Conservation (phyloP, 352 stramenopile genomes). For the Globisporangium parvum region DNA sequence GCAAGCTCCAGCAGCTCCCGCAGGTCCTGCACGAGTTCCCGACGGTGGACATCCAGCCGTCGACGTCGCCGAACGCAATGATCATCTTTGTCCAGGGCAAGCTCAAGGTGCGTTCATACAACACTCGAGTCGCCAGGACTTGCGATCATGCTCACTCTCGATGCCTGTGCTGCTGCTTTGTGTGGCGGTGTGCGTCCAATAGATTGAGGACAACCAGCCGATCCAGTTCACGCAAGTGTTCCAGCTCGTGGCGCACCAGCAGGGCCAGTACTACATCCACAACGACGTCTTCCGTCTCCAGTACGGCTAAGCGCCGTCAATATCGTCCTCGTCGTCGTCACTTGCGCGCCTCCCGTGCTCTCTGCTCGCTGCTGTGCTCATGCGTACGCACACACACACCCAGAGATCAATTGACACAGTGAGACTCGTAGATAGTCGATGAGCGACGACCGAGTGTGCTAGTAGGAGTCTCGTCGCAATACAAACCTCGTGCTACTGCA, state of each 20-base stretch:
- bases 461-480: no score
- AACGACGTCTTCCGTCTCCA: conserved; percentile 98
- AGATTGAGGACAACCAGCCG: conserved; percentile 92
- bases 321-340: no score
- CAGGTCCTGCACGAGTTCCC: conserved; percentile 76
- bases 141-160: background rate
- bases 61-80: conserved; percentile 85
- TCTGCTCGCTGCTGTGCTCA: no score
- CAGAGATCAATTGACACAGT: no score
- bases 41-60: conserved; percentile 92
- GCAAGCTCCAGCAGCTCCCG: conserved; percentile 80
- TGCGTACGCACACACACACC: no score
- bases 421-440: no score
- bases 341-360: no score
- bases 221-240: conserved; percentile 98
- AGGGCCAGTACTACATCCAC: conserved; percentile 95
- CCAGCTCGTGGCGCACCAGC: conserved; percentile 91
- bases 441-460: no score
- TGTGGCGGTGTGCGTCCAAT: conserved; percentile 2
- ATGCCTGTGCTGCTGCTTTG: background rate
- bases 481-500: no score
- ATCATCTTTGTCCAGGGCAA: conserved; percentile 95
- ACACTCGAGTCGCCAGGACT: background rate
- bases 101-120: conserved; percentile 41
- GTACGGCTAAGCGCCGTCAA: conserved; percentile 81